These are phyloP conservation scores for Cicer pinnatifidum DNA, from an alignment of 306 rosid genomes.

Conservation along the genomic window DNA sequence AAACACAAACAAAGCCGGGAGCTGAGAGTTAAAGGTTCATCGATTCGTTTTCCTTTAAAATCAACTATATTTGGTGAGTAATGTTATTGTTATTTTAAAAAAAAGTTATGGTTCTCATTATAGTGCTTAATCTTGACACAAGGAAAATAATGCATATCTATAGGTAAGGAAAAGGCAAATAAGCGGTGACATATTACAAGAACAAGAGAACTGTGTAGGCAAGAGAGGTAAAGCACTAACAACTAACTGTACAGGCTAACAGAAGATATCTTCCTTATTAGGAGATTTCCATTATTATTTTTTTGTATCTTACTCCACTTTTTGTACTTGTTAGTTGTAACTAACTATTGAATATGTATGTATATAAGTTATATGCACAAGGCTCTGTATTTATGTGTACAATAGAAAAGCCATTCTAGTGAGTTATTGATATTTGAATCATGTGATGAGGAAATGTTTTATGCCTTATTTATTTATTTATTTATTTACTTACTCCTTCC, in stretches of 20 bases:
- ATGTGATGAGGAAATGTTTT: constrained; percentile 11
- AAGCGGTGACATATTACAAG: constrained; percentile 53
- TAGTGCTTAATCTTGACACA: constrained; percentile 44
- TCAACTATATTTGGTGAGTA: constrained; percentile 79
- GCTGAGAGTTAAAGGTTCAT: constrained; percentile 77
- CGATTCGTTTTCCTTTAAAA: constrained; percentile 75
- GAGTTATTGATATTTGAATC: constrained; percentile 17
- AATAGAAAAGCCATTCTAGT: constrained; percentile 19
- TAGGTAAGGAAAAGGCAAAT: constrained; percentile 77
- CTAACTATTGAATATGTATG: constrained; percentile 24
- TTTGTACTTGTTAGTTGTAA: constrained; percentile 39
- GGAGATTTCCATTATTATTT: constrained; percentile 38
- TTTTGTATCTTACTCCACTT: constrained; percentile 40
- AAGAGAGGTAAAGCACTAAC: constrained; percentile 45
- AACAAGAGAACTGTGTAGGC: not conserved
- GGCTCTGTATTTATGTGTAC: constrained; percentile 32
- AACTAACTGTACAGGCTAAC: constrained; percentile 53
- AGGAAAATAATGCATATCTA: constrained; percentile 18
- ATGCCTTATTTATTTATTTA: not conserved
- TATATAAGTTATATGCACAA: constrained; percentile 1
- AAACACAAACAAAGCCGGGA: constrained; percentile 66
- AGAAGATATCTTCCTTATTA: constrained; percentile 35
- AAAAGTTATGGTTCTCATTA: constrained; percentile 10
- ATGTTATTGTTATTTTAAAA: constrained; percentile 8
- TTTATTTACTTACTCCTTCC: not conserved